Conservation (phyloP, 257 asterid genomes). For the Nicotiana attenuata region DNA sequence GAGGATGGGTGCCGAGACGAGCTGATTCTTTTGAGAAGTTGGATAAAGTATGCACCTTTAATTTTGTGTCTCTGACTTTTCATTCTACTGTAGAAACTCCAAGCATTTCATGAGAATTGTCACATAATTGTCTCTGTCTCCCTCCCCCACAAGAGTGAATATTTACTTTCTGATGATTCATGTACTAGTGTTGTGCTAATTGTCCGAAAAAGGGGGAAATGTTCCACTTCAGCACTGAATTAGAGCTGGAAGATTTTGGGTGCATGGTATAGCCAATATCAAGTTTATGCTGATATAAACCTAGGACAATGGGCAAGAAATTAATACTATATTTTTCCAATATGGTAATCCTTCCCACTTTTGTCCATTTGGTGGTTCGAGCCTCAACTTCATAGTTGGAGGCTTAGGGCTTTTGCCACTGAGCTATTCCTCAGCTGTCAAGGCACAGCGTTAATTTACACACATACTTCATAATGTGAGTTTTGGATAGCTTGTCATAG, state of each 20-base stretch:
- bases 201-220: background rate
- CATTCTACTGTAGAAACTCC: background rate
- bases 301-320: background rate
- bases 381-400: background rate
- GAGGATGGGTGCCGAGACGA: conserved; percentile 92
- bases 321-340: background rate
- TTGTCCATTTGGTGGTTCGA: background rate
- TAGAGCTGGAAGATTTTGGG: background rate
- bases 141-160: background rate
- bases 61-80: background rate
- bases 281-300: background rate
- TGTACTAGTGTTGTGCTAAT: background rate
- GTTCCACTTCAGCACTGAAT: background rate
- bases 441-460: background rate
- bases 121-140: background rate
- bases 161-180: background rate
- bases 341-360: background rate
- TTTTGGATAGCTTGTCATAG: background rate
- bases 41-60: conserved; percentile 60
- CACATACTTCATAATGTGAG: background rate
- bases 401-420: background rate
- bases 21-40: conserved; percentile 87
- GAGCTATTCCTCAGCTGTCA: background rate
- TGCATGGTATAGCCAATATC: background rate
- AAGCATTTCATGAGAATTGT: background rate